Percentiles rank a stretch among this genome's conserved stretches.
Evolutionary conservation across 140 eudicot species (phyloP).

Genomic region (Erigeron philadelphicus): DNA sequence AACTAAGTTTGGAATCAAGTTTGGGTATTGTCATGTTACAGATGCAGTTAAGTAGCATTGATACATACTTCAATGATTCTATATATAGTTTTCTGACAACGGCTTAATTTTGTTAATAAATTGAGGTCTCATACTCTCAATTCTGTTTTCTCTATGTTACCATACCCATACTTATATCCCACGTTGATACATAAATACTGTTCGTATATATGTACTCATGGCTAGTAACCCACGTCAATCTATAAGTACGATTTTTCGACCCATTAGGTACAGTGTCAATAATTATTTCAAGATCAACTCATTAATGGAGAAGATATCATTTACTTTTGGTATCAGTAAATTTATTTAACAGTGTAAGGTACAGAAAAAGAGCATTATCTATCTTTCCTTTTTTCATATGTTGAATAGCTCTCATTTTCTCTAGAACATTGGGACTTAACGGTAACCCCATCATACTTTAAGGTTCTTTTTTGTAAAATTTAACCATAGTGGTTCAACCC

Average conservation of each 20-base stretch:
- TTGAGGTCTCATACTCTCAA: too few species aligned
- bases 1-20: too few species aligned
- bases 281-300: not conserved
- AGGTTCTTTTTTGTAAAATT: conserved; percentile 14
- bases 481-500: conserved; percentile 22
- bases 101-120: too few species aligned
- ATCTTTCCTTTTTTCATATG: not conserved
- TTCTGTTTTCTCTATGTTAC: not conserved
- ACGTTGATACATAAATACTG: not conserved
- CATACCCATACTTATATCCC: not conserved
- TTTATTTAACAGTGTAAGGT: not conserved
- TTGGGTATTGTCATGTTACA: too few species aligned
- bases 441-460: not conserved
- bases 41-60: too few species aligned
- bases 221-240: not conserved
- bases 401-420: not conserved
- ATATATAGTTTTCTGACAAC: too few species aligned
- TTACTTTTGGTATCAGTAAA: not conserved
- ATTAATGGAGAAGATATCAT: not conserved
- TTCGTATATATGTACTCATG: conserved; percentile 1
- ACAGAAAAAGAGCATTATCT: not conserved
- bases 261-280: not conserved
- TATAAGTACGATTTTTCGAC: not conserved
- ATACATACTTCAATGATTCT: too few species aligned
- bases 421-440: not conserved